Evolutionary conservation across 2,329 filamentous ascomycete species (phyloP), one percentile per base, ranked within the genome.

Genomic region (Curvularia verruculosa): DNA sequence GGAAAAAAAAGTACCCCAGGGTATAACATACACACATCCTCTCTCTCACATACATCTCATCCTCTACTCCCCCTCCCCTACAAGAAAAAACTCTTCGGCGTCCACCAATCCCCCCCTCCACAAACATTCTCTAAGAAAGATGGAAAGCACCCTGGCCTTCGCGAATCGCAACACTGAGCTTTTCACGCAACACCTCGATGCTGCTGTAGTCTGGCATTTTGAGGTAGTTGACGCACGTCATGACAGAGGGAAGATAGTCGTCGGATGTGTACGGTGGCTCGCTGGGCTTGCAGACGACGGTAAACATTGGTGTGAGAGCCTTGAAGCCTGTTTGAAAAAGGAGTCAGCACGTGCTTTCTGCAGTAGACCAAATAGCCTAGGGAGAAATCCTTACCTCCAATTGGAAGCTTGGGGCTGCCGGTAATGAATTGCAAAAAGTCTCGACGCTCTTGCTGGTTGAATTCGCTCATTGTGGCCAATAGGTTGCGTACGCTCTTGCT

Each of bases 161-260:
- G 76, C 87, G 90, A 74, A 96, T 96, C 24, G 95, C 96, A 63
- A 89, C 89, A 63, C 85, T 87, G 52, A 99, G 83, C 75, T 91
- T 91, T 74, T 89, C 85, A 71, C 85, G 88, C 78, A 99, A 87
- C 49, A 89, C 83, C 1, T 91, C 85, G 60, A 96, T 80, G 66
- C 81, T 87, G 65, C 88, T 94, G 78, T 99, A 99, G 77, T 99
- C 92, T 19, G 95, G 95, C 72, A 99, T 84, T 79, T 99, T 99
- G 70, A 99, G 86, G 75, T 99, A 99, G 78, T 99, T 99, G 78
- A 96, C 95, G 76, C 96, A 99, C 10, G 96, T 99, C 96, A 99
- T 99, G 75, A 99, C 96, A 75, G 93, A 98, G 12, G 96, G 95
- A n/a, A 99, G 84, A 71, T 98, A 99, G 79, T 99, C 95, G 72